Percentiles rank a stretch among this genome's conserved stretches.
Evolutionary conservation across 2,329 filamentous ascomycete species (phyloP).

Genomic region (Aureobasidium zeae): DNA sequence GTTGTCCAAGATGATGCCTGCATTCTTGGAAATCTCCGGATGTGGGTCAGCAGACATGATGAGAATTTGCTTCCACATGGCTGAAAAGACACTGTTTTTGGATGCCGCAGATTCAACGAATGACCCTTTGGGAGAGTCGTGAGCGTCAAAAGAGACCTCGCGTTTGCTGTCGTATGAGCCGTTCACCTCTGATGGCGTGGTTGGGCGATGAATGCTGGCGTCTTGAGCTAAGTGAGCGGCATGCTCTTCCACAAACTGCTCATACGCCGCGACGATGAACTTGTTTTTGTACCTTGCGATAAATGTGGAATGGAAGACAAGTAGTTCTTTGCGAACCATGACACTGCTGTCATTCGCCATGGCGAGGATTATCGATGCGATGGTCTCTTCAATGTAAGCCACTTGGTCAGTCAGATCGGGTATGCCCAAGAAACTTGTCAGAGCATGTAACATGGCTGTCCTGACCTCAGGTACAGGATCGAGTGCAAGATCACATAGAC

Average conservation of each 20-base stretch:
- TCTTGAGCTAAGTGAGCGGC: conserved; percentile 14
- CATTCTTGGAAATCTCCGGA: conserved; percentile 81
- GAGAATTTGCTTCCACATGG: conserved; percentile 87
- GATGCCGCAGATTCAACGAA: conserved; percentile 34
- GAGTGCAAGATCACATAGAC: conserved; percentile 69
- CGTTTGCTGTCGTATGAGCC: conserved; percentile 16
- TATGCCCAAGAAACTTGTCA: conserved; percentile 90
- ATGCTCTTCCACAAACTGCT: conserved; percentile 72
- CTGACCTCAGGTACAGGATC: conserved; percentile 89
- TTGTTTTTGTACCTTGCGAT: conserved; percentile 84
- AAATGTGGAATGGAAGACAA: conserved; percentile 90
- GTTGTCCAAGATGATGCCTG: conserved; percentile 75
- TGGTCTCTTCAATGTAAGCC: conserved; percentile 78
- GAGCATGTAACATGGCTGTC: conserved; percentile 83
- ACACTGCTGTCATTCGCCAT: conserved; percentile 93
- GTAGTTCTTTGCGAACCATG: conserved; percentile 83
- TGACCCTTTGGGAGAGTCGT: background rate
- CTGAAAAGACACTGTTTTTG: conserved; percentile 82
- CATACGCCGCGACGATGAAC: conserved; percentile 83
- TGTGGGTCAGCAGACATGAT: conserved; percentile 90
- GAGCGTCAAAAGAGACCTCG: conserved; percentile 8
- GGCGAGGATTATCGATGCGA: conserved; percentile 79
- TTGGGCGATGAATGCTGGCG: conserved; percentile 1
- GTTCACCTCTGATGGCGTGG: conserved; percentile 16
- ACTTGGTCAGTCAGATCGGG: conserved; percentile 87